Percentiles rank a stretch among this genome's conserved stretches.
phyloP scores from a whole-genome alignment of 2,329 filamentous ascomycete genomes.

The Phialemoniopsis sp. region DNA sequence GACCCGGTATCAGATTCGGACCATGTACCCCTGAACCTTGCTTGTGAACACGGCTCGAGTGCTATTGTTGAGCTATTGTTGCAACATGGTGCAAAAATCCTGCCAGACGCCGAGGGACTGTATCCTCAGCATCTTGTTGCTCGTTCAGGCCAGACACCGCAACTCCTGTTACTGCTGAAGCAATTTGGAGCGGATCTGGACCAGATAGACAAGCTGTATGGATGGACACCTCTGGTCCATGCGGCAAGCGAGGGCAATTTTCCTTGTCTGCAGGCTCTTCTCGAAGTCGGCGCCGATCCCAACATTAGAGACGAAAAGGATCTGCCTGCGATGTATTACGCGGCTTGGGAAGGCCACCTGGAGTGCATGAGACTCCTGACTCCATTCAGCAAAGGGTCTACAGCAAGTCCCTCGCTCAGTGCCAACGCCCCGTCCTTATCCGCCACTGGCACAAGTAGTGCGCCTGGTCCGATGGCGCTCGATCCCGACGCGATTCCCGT shows the following conservation, averaged over 20 bases:
- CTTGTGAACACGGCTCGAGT: slow-evolving; percentile 87
- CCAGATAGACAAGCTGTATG: slow-evolving; percentile 91
- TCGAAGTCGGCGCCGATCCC: slow-evolving; percentile 74
- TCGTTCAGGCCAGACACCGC: slow-evolving; percentile 76
- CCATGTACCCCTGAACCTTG: slow-evolving; percentile 90
- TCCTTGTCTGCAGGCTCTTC: slow-evolving; percentile 74
- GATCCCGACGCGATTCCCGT: slow-evolving; percentile 88
- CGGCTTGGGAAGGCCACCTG: slow-evolving; percentile 94
- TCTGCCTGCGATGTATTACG: slow-evolving; percentile 95
- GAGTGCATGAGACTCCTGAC: slow-evolving; percentile 89
- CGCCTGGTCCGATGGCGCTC: slow-evolving; percentile 58
- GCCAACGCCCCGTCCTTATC: slow-evolving; percentile 11
- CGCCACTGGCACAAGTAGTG: slow-evolving; percentile 39
- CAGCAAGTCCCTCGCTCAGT: slow-evolving; percentile 2
- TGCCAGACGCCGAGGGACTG: slow-evolving; percentile 93
- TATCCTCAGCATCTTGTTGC: slow-evolving; percentile 97
- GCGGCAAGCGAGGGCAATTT: slow-evolving; percentile 95
- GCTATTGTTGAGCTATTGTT: slow-evolving; percentile 82
- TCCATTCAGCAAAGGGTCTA: slow-evolving; percentile 44
- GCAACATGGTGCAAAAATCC: slow-evolving; percentile 71
- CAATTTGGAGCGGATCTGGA: slow-evolving; percentile 86
- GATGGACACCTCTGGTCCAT: slow-evolving; percentile 95
- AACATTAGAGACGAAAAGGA: slow-evolving; percentile 87
- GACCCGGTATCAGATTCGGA: slow-evolving; percentile 83
- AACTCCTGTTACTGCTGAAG: slow-evolving; percentile 75